Evolutionary conservation across 2,329 filamentous ascomycete genomes (phyloP).

Genomic region (Dactylellina sp.): DNA sequence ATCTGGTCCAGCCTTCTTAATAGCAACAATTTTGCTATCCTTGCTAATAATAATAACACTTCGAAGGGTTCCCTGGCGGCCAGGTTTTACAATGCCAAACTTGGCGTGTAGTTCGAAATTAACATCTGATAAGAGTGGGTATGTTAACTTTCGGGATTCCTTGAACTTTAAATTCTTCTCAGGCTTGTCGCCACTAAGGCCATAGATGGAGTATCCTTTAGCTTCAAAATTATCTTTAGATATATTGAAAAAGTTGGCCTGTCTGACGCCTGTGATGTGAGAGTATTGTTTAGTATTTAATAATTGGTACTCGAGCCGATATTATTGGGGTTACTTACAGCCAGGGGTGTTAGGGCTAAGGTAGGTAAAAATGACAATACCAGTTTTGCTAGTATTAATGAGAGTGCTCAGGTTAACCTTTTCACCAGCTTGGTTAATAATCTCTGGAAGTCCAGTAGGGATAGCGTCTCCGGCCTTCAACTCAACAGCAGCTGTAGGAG

Average conservation of each 20-base stretch:
- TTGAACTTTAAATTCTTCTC: conserved; percentile 95
- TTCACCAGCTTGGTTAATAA: conserved; percentile 85
- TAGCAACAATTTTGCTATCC: conserved; percentile 62
- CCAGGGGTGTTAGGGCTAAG: conserved; percentile 88
- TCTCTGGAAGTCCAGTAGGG: conserved; percentile 66
- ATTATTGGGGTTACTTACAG: conserved; percentile 77
- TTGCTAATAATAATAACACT: conserved; percentile 92
- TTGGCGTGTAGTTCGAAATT: conserved; percentile 79
- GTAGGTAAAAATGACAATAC: conserved; percentile 94
- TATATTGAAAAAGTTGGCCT: conserved; percentile 94
- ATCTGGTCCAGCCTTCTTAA: conserved; percentile 57
- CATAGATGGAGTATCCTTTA: conserved; percentile 86
- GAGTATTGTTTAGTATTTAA: conserved; percentile 8
- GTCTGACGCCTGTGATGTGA: conserved; percentile 92
- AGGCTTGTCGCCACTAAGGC: conserved; percentile 85
- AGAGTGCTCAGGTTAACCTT: conserved; percentile 84
- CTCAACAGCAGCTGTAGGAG: conserved; percentile 35
- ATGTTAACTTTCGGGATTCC: conserved; percentile 88
- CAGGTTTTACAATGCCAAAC: conserved; percentile 85
- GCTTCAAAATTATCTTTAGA: conserved; percentile 79
- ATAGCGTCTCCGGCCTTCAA: conserved; percentile 58
- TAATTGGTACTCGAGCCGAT: conserved; percentile 13
- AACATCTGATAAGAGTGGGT: conserved; percentile 87
- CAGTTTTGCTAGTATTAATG: conserved; percentile 82
- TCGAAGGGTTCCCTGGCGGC: conserved; percentile 76